Evolutionary conservation across 805 yeast species (phyloP).

Genomic region (Kazachstania psychrophila): DNA sequence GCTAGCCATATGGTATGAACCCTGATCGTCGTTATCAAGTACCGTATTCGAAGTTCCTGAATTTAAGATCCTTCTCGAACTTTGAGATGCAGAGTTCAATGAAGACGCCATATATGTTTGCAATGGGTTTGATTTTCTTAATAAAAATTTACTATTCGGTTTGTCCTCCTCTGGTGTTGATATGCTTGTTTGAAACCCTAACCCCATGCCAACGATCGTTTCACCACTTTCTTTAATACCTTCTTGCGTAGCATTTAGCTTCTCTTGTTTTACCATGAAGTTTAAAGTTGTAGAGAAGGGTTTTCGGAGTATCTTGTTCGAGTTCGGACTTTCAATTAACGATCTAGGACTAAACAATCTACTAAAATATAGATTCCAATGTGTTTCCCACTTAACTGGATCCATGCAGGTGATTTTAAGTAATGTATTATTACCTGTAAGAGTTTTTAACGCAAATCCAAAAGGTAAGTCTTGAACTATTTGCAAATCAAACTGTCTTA

Average conservation of each 20-base stretch:
- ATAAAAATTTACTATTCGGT: background rate
- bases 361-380: slow-evolving; percentile 19
- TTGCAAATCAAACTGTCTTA: slow-evolving; percentile 16
- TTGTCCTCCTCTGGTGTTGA: background rate
- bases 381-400: slow-evolving; percentile 18
- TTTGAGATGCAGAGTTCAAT: too few species aligned
- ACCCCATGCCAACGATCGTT: background rate
- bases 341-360: slow-evolving; percentile 10
- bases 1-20: too few species aligned
- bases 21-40: too few species aligned
- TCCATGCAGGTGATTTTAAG: slow-evolving; percentile 15
- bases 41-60: background rate
- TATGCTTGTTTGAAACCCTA: background rate
- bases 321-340: too few species aligned
- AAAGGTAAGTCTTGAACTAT: slow-evolving; percentile 4
- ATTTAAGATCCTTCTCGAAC: background rate
- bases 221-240: background rate
- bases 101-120: slow-evolving; percentile 7
- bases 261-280: background rate
- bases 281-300: background rate
- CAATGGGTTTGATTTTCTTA: slow-evolving; percentile 4
- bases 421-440: slow-evolving; percentile 14
- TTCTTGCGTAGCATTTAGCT: background rate
- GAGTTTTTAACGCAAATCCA: slow-evolving; percentile 12
- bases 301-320: background rate